A percentile compares a stretch with the other conserved stretches of the same genome.
Conservation (phyloP, 345 rosid species). For the Trapa bicornis region DNA sequence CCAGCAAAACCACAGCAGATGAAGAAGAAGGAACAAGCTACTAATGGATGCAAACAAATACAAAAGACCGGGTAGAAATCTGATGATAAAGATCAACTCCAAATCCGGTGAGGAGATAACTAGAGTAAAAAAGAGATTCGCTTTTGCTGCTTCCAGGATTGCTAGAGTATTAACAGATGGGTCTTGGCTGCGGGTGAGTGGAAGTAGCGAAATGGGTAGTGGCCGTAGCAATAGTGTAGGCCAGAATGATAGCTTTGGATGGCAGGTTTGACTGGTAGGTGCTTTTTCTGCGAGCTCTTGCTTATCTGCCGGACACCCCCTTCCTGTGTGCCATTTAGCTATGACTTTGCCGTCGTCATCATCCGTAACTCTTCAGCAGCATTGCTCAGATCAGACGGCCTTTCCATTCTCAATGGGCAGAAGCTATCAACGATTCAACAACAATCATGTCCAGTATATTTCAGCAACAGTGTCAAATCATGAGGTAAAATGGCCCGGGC, state of each 20-base stretch:
- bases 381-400: too few relatives aligned
- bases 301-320: not conserved
- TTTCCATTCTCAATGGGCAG: too few relatives aligned
- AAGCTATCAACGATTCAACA: too few relatives aligned
- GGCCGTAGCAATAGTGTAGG: not conserved
- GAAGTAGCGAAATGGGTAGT: not conserved
- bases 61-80: not conserved
- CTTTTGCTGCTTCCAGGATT: not conserved
- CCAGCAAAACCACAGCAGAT: not conserved
- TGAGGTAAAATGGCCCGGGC: too few relatives aligned
- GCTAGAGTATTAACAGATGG: not conserved
- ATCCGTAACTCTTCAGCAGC: too few relatives aligned
- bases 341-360: too few relatives aligned
- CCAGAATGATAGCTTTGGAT: slow-evolving; percentile 5
- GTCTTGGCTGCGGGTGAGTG: not conserved
- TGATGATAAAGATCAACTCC: not conserved
- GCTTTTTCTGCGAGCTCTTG: not conserved
- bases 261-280: slow-evolving; percentile 7
- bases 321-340: too few relatives aligned
- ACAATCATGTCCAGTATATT: too few relatives aligned
- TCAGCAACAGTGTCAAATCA: too few relatives aligned
- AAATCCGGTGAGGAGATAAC: not conserved
- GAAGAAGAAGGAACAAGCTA: not conserved
- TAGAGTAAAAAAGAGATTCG: not conserved
- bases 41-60: not conserved